These are phyloP conservation scores for Fistulina hepatica DNA, from an alignment of 1,284 basidiomycete species.

Conservation along the genomic window DNA sequence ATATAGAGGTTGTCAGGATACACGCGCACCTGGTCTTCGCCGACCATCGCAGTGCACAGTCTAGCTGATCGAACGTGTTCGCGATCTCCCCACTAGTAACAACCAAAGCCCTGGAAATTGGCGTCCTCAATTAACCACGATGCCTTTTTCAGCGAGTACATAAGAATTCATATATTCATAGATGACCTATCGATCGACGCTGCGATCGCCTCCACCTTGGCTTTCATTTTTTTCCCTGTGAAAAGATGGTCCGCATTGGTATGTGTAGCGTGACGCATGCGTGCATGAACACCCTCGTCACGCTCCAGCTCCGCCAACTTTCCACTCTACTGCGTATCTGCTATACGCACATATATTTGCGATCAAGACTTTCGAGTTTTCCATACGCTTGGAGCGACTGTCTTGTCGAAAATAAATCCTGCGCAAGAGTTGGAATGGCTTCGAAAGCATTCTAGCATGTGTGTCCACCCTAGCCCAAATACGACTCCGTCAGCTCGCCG, in stretches of 20 bases:
- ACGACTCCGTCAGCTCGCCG: constrained; percentile 96
- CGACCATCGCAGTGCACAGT: constrained; percentile 97
- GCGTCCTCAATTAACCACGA: constrained; percentile 98
- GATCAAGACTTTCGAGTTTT: constrained; percentile 95
- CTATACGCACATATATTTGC: constrained; percentile 84
- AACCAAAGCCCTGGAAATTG: constrained; percentile 99
- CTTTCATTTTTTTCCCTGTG: constrained; percentile 99
- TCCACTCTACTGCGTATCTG: constrained; percentile 70
- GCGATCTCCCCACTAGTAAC: constrained; percentile 98
- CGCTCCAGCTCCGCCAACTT: constrained; percentile 97
- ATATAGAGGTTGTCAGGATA: not conserved
- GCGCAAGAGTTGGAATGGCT: constrained; percentile 1
- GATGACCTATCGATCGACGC: constrained; percentile 94
- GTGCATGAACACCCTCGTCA: constrained; percentile 63
- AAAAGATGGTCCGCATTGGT: constrained; percentile 4
- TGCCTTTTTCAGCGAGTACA: constrained; percentile 90
- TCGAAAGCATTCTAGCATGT: not conserved
- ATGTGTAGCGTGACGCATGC: not conserved
- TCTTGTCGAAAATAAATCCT: constrained; percentile 98
- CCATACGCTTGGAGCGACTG: constrained; percentile 87
- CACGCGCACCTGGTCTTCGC: constrained; percentile 83
- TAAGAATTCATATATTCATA: constrained; percentile 98
- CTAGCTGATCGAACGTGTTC: constrained; percentile 89
- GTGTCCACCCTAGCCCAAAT: constrained; percentile 83
- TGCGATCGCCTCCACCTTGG: constrained; percentile 92